Evolutionary conservation across 257 asterid species (phyloP), one percentile per base, ranked within the genome.

Genomic region (Solanum ahanhuiri): DNA sequence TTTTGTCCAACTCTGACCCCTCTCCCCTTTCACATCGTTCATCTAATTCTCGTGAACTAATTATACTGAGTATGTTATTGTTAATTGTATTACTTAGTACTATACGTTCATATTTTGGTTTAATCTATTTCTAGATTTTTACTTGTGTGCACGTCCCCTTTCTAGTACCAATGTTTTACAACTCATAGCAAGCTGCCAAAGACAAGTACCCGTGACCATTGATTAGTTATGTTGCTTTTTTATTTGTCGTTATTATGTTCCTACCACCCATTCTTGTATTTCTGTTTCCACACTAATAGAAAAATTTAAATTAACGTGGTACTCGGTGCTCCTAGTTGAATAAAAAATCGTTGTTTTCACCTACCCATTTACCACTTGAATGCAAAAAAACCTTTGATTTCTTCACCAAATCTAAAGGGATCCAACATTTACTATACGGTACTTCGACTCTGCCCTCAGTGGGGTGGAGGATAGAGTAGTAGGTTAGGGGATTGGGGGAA

Each of bases 361-460:
- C 63, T 54, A 54, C 63, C 63, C 63, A 54, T 54, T 51, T 51
- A 51, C 60, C 22, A 17, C 0, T 51, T 51, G 18, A 17, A 0
- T 54, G n/a, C 63, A 17, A 39, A 39, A 31, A 39, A 54, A 51
- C 63, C 7, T 54, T 17, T 54, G n/a, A 54, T 17, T 54, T 54
- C 9, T 54, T 54, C n/a, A 54, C n/a, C 9, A 17, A 2, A 17
- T 6, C 2, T 17, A 6, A 1, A 48, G 20, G 1, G n/a, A 6
- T 54, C 0, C n/a, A 54, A 51, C 3, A 51, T 51, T 17, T 51
- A 51, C 0, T 51, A 51, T 1, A 51, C 2, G 0, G 6, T 51
- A 15, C 0, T 18, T 15, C 0, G 1, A 15, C 9, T 51, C 22
- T 0, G 22, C 20, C 3, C 0, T 5, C 0, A 51, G 22, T 51